phyloP scores from a whole-genome alignment of 495 filamentous ascomycete species.

The Hyaloscypha finlandica region DNA sequence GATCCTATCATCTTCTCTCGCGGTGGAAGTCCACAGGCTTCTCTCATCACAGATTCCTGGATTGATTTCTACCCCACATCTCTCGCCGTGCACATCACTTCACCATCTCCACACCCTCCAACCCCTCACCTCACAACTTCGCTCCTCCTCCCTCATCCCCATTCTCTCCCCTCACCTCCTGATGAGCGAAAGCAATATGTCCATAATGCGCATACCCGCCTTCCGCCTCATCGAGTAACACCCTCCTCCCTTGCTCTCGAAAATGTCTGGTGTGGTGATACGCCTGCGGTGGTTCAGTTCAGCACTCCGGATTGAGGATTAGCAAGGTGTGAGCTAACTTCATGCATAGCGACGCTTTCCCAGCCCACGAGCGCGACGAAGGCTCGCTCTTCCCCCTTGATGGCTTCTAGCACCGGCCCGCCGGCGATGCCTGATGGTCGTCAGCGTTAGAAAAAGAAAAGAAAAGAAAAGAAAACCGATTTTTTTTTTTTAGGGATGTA shows the following conservation, averaged over 20 bases:
- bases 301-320: no score
- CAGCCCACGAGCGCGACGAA: slow-evolving; percentile 13
- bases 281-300: not conserved
- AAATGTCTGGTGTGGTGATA: slow-evolving; percentile 30
- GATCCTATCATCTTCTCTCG: not conserved
- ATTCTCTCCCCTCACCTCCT: not conserved
- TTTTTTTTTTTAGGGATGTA: not conserved
- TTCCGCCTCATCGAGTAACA: slow-evolving; percentile 12
- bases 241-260: slow-evolving; percentile 8
- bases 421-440: slow-evolving; percentile 3
- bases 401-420: not conserved
- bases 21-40: no score
- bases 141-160: not conserved
- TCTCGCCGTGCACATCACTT: no score
- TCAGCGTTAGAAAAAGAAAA: no score
- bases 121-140: no score
- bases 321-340: no score
- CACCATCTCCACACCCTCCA: no score
- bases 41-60: no score
- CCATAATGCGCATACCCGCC: slow-evolving; percentile 25
- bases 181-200: slow-evolving; percentile 20
- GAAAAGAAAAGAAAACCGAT: no score
- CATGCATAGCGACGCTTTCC: slow-evolving; percentile 23
- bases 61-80: no score
- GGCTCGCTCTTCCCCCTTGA: slow-evolving; percentile 17